Percentiles rank a stretch among this genome's conserved stretches.
phyloP scores from a whole-genome alignment of 352 stramenopile genomes.

The Pythium rhizo-oryzae region DNA sequence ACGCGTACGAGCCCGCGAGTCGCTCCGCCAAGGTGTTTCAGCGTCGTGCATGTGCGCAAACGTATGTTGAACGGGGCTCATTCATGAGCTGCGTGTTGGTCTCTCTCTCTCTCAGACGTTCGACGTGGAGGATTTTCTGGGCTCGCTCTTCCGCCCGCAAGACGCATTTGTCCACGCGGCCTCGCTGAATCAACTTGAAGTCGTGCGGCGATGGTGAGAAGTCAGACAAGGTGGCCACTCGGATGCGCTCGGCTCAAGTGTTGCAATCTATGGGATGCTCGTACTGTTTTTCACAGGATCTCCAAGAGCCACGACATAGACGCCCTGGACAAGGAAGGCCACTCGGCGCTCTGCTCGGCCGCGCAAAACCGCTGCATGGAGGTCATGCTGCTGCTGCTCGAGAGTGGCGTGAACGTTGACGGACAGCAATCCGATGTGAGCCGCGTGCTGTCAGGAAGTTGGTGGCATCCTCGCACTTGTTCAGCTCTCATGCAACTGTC shows the following conservation, averaged over 20 bases:
- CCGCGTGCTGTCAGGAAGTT: background rate
- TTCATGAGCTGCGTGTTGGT: background rate
- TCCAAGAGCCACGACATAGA: constrained; percentile 48
- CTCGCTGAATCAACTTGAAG: constrained; percentile 65
- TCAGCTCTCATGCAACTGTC: background rate
- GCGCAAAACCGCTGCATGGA: constrained; percentile 65
- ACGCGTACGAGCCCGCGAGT: constrained; percentile 13
- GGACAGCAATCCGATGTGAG: constrained; percentile 44
- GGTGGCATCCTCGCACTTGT: too few relatives aligned
- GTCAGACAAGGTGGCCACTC: too few relatives aligned
- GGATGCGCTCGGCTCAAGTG: too few relatives aligned
- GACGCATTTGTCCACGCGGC: constrained; percentile 72
- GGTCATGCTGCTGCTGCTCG: constrained; percentile 54
- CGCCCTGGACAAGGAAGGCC: constrained; percentile 50
- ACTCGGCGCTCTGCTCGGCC: constrained; percentile 48
- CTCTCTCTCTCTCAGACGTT: constrained; percentile 35
- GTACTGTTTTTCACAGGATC: constrained; percentile 34
- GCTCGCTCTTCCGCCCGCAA: constrained; percentile 24
- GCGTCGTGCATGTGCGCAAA: background rate
- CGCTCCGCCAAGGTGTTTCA: constrained; percentile 12
- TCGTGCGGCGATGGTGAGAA: constrained; percentile 51
- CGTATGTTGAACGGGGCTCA: background rate
- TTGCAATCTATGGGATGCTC: too few relatives aligned
- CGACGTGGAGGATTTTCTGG: constrained; percentile 36
- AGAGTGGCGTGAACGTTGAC: constrained; percentile 44